Base-by-base conservation (phyloP, 2,329 filamentous ascomycete species). In the Fusarium sp. region DNA sequence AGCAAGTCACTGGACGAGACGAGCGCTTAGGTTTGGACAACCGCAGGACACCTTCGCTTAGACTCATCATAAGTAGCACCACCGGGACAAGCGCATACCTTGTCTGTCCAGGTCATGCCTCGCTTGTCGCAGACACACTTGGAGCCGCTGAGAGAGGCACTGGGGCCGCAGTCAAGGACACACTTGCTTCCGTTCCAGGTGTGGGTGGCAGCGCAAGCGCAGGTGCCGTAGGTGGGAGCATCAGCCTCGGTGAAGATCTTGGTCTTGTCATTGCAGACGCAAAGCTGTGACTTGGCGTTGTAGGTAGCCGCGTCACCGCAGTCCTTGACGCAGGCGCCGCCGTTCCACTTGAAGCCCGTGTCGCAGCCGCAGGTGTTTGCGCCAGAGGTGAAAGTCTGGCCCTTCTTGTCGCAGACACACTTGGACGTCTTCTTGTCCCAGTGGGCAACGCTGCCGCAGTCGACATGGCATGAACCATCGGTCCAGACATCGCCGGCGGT, bases 351-450 rank as follows among this genome's bases (percentile, higher is more conserved):
- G 25, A 21, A 39, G n/a, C 9, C n/a, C 2, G 25, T 10, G 9
- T 21, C n/a, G 15, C 46, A 49, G 25, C 15, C 6, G 25, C 38
- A 35, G 14, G 6, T 25, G 23, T 25, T 25, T 25, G 8, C 9
- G 7, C 29, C 21, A 14, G 48, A 10, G 32, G 42, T 14, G 45
- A 53, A 44, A 51, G 58, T 32, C 25, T 37, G 19, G 23, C 48
- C 48, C 39, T 51, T 44, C 19, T 44, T 44, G n/a, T 37, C 17
- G 23, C 48, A 51, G 31, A 44, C 38, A 7, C 48, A 51, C n/a
- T 17, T 7, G 15, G 36, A 38, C 6, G 19, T 14, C 23, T 37
- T 37, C 23, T 23, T 29, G 29, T 51, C 36, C 19, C 41, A 51
- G 32, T 9, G 10, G 14, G 39, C 32, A 14, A 25, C 39, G n/a